Base-by-base conservation (phyloP, 768 basidiomycete genomes). In the Phaeolepiota aurea region DNA sequence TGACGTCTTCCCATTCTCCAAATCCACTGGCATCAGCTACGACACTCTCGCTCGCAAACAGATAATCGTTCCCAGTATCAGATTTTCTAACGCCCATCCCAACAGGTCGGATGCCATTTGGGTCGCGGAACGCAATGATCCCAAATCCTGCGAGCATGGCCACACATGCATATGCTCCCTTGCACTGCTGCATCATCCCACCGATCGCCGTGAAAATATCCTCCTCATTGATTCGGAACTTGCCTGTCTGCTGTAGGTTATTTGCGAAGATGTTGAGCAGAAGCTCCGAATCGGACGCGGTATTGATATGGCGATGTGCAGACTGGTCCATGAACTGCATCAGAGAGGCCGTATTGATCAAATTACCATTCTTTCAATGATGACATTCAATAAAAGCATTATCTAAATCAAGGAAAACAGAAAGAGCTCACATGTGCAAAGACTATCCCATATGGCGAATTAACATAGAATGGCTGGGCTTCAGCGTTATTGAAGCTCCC, bases 121-220 rank as follows among this genome's bases (percentile, higher is more conserved):
- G 96, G 62, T 99, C 96, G 46, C 96, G 74, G 69, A 99, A 99
- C 0, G 87, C 96, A 56, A 99, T 93, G 44, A 98, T 83, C 1
- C 96, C 96, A 59, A 98, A 98, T 28, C 96, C 96, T 20, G 96
- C 94, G 30, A 99, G 76, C 96, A 99, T 98, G n/a, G 87, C 90
- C 9, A 92, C 85, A 55, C 93, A 97, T 1, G 93, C 94, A 61
- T 98, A 99, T 2, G 91, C 94, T 36, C 96, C 96, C 52, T 75
- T 83, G 58, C 82, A 83, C 47, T 90, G 82, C 43, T 73, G 65
- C 83, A 92, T 97, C 59, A 97, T 74, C 4, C 86, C 85, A 10
- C 85, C 75, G 40, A 97, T 80, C 21, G 96, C 94, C 12, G 80
- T 87, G 63, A 99, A 98, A 49, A 99, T 96, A 62, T 99, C 96